Evolutionary conservation across 257 asterid genomes (phyloP).

Genomic region (Lantana camara): DNA sequence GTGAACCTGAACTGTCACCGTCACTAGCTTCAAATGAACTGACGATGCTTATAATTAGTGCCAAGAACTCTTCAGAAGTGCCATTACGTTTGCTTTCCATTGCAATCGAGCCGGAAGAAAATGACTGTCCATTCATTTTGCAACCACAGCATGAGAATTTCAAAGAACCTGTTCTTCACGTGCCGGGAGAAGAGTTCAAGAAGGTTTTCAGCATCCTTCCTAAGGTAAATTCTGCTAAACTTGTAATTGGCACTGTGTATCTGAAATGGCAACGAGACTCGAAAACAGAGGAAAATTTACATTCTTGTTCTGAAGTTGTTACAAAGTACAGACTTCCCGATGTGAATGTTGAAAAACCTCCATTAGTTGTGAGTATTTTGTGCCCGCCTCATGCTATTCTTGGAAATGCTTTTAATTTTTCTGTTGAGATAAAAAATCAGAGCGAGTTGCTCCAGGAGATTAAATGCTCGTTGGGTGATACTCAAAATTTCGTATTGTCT

Average conservation of each 20-base stretch:
- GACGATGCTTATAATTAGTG: slow-evolving; percentile 69
- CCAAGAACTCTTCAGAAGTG: slow-evolving; percentile 85
- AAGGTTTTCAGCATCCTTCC: slow-evolving; percentile 79
- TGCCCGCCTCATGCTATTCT: slow-evolving; percentile 86
- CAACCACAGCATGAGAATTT: slow-evolving; percentile 56
- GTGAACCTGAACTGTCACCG: slow-evolving; percentile 60
- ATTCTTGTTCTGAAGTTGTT: slow-evolving; percentile 47
- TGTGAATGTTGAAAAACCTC: slow-evolving; percentile 73
- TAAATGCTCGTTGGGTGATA: slow-evolving; percentile 79
- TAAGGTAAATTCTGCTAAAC: slow-evolving; percentile 38
- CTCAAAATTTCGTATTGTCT: slow-evolving; percentile 73
- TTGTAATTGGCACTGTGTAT: slow-evolving; percentile 63
- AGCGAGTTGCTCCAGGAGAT: slow-evolving; percentile 87
- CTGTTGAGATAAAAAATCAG: slow-evolving; percentile 58
- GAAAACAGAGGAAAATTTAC: slow-evolving; percentile 28
- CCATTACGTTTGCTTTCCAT: slow-evolving; percentile 77
- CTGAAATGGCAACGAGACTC: slow-evolving; percentile 84
- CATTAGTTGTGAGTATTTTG: slow-evolving; percentile 64
- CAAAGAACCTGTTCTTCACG: slow-evolving; percentile 50
- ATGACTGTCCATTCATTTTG: slow-evolving; percentile 41
- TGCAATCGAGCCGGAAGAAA: slow-evolving; percentile 56
- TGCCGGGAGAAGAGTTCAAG: slow-evolving; percentile 92
- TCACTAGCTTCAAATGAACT: slow-evolving; percentile 69
- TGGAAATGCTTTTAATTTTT: slow-evolving; percentile 69
- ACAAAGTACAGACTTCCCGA: slow-evolving; percentile 75